Evolutionary conservation across 148 eudicot genomes (phyloP).

Genomic region (Beta vulgaris): DNA sequence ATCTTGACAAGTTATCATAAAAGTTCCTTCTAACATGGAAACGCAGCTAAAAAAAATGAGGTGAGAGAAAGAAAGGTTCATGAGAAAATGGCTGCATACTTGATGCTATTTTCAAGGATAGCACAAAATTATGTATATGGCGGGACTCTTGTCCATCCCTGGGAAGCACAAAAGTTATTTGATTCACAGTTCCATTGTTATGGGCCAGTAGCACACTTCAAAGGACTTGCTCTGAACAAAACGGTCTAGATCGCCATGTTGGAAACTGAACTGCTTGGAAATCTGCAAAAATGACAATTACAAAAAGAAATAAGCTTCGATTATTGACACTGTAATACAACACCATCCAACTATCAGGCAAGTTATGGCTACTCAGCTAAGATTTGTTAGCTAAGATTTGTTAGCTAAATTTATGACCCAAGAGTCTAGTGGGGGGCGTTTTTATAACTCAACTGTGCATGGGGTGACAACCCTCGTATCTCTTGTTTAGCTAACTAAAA

Average conservation of each 20-base stretch:
- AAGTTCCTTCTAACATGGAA: not conserved
- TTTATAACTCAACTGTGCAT: no score
- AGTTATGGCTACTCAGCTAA: no score
- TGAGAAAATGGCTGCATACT: not conserved
- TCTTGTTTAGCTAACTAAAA: no score
- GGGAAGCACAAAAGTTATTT: not conserved
- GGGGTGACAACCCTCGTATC: no score
- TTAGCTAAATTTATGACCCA: no score
- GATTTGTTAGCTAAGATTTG: no score
- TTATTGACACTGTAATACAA: not conserved
- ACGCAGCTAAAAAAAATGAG: not conserved
- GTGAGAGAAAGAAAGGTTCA: not conserved
- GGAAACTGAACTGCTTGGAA: not conserved
- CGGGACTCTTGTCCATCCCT: not conserved
- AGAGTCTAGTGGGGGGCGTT: no score
- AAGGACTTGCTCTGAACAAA: not conserved
- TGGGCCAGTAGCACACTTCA: not conserved
- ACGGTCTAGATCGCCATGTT: not conserved
- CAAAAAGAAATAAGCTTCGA: not conserved
- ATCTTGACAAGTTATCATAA: not conserved
- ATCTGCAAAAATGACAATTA: slow-evolving; percentile 10
- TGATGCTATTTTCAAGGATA: not conserved
- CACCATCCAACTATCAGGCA: not conserved
- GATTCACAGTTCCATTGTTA: not conserved
- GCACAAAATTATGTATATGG: not conserved